These are phyloP conservation scores for Melaleuca quinquenervia DNA, from an alignment of 345 rosid genomes.

Conservation along the genomic window DNA sequence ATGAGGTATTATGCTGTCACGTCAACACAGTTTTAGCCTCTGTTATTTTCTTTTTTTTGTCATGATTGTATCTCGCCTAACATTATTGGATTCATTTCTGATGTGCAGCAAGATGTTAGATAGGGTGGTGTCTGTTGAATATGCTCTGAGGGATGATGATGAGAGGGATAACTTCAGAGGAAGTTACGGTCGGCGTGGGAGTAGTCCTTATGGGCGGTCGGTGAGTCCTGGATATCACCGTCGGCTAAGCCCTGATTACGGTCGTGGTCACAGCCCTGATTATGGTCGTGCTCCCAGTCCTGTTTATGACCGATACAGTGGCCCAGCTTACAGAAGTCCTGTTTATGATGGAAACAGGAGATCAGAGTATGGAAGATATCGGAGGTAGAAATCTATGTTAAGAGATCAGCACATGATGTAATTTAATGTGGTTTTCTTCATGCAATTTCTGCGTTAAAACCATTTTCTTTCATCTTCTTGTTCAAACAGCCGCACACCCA, in stretches of 20 bases:
- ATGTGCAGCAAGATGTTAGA: slow-evolving; percentile 58
- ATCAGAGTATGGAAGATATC: slow-evolving; percentile 41
- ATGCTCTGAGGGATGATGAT: slow-evolving; percentile 72
- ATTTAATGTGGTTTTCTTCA: not conserved
- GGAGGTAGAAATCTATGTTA: slow-evolving; percentile 34
- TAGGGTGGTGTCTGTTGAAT: slow-evolving; percentile 78
- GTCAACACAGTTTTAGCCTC: not conserved
- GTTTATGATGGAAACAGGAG: slow-evolving; percentile 10
- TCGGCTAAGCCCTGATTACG: slow-evolving; percentile 75
- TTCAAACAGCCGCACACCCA: slow-evolving; percentile 52
- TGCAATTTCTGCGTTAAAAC: not conserved
- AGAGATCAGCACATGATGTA: not conserved
- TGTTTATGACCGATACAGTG: slow-evolving; percentile 25
- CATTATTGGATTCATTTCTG: not conserved
- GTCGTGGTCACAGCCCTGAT: slow-evolving; percentile 51
- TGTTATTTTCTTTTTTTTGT: not conserved
- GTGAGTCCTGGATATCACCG: slow-evolving; percentile 56
- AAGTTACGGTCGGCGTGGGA: slow-evolving; percentile 18
- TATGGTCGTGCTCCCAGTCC: slow-evolving; percentile 48
- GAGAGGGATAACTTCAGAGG: slow-evolving; percentile 65
- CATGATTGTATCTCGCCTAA: not conserved
- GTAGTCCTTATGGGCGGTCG: slow-evolving; percentile 40
- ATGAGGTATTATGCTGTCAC: slow-evolving; percentile 33
- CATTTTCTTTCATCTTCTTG: not conserved
- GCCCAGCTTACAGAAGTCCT: not conserved